A percentile compares a stretch with the other conserved stretches of the same genome.
Conservation (phyloP, 495 filamentous ascomycete species). For the Penicillium maclennaniae region DNA sequence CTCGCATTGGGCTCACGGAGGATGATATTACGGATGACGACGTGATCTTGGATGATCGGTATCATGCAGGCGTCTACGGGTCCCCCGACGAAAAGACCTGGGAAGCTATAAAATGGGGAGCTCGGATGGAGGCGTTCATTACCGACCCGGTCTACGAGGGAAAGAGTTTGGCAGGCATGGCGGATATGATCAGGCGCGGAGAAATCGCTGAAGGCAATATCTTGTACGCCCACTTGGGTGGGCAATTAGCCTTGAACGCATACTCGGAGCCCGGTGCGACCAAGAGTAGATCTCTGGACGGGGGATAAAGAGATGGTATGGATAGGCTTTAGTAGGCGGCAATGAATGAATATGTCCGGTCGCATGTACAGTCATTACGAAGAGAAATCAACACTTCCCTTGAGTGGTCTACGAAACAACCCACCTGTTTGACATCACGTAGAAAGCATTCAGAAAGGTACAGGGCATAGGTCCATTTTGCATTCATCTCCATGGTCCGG, state of each 20-base stretch:
- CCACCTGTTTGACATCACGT: too few species aligned
- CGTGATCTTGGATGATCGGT: constrained; percentile 57
- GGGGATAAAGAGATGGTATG: too few species aligned
- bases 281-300: constrained; percentile 7
- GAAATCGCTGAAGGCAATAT: constrained; percentile 56
- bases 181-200: constrained; percentile 56
- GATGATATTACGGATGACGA: constrained; percentile 53
- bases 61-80: constrained; percentile 59
- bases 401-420: too few species aligned
- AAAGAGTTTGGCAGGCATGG: constrained; percentile 62
- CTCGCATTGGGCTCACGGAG: constrained; percentile 51
- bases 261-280: constrained; percentile 40
- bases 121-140: constrained; percentile 59
- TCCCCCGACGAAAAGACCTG: constrained; percentile 53
- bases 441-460: too few species aligned
- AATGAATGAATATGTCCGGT: too few species aligned
- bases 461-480: too few species aligned
- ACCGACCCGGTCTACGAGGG: constrained; percentile 68
- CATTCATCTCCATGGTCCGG: too few species aligned
- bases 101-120: constrained; percentile 59
- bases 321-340: too few species aligned
- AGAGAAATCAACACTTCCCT: too few species aligned
- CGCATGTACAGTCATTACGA: too few species aligned
- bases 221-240: constrained; percentile 62
- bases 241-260: constrained; percentile 59